Evolutionary conservation across 805 yeast genomes (phyloP), one percentile per base, ranked within the genome.

Genomic region (Cyberlindnera subsufficiens): DNA sequence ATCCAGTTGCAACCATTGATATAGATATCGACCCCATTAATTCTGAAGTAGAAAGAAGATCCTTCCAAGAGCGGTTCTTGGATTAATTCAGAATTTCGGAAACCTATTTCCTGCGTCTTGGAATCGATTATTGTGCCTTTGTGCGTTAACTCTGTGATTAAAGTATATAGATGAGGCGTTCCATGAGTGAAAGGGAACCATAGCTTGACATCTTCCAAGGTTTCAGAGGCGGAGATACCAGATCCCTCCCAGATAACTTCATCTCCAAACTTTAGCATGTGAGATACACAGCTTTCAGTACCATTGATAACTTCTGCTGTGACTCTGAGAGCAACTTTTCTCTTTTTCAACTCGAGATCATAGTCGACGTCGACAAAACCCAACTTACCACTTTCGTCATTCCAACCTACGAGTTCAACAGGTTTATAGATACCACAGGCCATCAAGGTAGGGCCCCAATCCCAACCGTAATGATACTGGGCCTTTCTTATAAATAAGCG

Each of bases 391-490:
- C 27, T 22, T 6, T 10, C 27, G 8, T 32, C 38, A 3, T 42
- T 39, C 20, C 39, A 40, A 5, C 37, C 6, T 4, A 48, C 36
- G 17, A 49, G 32, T 29, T 51, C 46, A 3, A 49, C 47, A 1
- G 52, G 52, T 18, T 40, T 49, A 38, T 22, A 43, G 17, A 47
- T 43, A 32, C 53, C 51, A 40, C 47, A 49, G 8, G 51, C 41
- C 11, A 46, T 39, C n/a, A 51, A 19, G 2, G 44, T 45, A 13
- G 55, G 75, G 16, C 78, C 79, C 80, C 80, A 75, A 53, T 75
- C 80, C 80, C 79, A 75, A 3, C 80, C 80, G 50, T 63, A 75
- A 46, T 73, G 77, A 50, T 74, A 74, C 52, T 72, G 79, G 1
- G 79, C 75, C 51, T 74, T 74, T 47, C 80, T 60, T 15, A 69